A percentile compares a stretch with the other conserved stretches of the same genome.
These are phyloP conservation scores for Candida germanica DNA, from an alignment of 805 yeast species.

Conservation along the genomic window DNA sequence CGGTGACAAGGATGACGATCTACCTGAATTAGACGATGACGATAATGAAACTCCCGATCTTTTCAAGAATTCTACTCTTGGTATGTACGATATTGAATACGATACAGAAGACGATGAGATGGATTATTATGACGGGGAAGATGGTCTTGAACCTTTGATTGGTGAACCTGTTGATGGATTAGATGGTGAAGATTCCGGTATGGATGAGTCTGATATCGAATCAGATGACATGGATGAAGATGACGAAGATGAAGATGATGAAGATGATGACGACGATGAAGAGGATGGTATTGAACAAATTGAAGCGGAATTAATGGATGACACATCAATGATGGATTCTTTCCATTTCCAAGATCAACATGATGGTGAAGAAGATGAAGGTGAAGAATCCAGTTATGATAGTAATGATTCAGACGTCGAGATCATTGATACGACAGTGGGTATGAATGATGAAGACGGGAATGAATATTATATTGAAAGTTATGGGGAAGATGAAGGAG, in stretches of 20 bases:
- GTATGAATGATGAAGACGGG: constrained; percentile 8
- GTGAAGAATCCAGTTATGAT: constrained; percentile 22
- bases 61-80: constrained; percentile 83
- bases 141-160: constrained; percentile 35
- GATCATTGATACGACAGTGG: constrained; percentile 15
- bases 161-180: constrained; percentile 41
- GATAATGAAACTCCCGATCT: constrained; percentile 78
- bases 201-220: constrained; percentile 12
- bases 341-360: constrained; percentile 24
- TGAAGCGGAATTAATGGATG: constrained; percentile 18
- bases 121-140: constrained; percentile 38
- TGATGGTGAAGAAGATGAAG: constrained; percentile 29
- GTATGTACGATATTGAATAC: constrained; percentile 86
- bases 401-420: constrained; percentile 15
- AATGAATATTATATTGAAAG: constrained; percentile 13
- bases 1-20: constrained; percentile 45
- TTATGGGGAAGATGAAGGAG: constrained; percentile 20
- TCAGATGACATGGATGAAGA: constrained; percentile 19
- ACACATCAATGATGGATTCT: constrained; percentile 19
- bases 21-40: constrained; percentile 43
- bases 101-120: constrained; percentile 57
- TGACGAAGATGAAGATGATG: constrained; percentile 14
- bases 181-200: constrained; percentile 21
- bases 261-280: constrained; percentile 19
- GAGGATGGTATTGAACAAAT: constrained; percentile 39